Percentiles rank a stretch among this genome's conserved stretches.
Conservation (phyloP, 2,329 filamentous ascomycete genomes). For the Mollisia scopiformis region DNA sequence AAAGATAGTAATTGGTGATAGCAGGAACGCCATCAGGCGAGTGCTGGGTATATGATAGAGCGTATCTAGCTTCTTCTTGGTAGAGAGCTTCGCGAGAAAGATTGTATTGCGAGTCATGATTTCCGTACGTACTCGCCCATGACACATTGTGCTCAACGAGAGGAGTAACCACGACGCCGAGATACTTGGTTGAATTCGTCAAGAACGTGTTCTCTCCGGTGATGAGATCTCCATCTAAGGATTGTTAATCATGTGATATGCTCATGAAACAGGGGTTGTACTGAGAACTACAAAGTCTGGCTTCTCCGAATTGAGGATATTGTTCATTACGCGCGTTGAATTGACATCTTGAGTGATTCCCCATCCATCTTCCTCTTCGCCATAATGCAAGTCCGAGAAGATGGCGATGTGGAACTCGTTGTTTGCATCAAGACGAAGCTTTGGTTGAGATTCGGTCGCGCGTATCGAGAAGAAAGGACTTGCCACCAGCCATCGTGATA, state of each 20-base stretch:
- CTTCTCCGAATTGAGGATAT: conserved; percentile 58
- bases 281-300: conserved; percentile 66
- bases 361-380: conserved; percentile 52
- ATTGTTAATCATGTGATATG: conserved; percentile 5
- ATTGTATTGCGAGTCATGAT: conserved; percentile 67
- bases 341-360: conserved; percentile 57
- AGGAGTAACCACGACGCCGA: conserved; percentile 62
- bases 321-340: conserved; percentile 58
- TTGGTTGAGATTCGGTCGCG: conserved; percentile 4
- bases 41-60: conserved; percentile 44
- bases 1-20: conserved; percentile 58
- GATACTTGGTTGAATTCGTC: conserved; percentile 57
- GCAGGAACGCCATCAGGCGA: conserved; percentile 45
- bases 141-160: conserved; percentile 56
- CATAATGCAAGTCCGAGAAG: conserved; percentile 73
- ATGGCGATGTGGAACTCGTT: conserved; percentile 45
- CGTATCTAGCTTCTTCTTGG: conserved; percentile 41
- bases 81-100: conserved; percentile 51
- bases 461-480: conserved; percentile 3
- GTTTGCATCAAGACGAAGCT: conserved; percentile 16
- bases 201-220: conserved; percentile 65
- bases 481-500: conserved; percentile 11
- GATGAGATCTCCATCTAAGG: conserved; percentile 64
- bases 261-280: not conserved
- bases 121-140: conserved; percentile 73